A percentile compares a stretch with the other conserved stretches of the same genome.
phyloP scores from a whole-genome alignment of 1,284 basidiomycete species.

The Tilletia indica region DNA sequence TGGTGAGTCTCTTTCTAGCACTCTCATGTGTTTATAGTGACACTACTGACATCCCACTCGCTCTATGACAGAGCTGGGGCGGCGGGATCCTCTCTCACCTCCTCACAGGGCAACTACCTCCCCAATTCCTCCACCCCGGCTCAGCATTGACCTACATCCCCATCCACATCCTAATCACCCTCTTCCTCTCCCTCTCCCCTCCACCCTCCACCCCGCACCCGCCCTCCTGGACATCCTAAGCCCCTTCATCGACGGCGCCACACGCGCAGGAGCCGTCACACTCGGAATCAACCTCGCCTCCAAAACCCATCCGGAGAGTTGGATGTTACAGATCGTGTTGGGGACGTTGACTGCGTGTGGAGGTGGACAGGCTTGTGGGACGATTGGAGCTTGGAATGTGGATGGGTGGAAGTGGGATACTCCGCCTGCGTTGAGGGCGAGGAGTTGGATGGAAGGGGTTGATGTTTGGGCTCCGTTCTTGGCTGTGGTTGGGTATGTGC shows the following conservation, averaged over 20 bases:
- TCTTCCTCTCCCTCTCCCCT: conserved; percentile 19
- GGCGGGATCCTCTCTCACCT: conserved; percentile 41
- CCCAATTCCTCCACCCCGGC: conserved; percentile 34
- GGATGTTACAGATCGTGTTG: conserved; percentile 36
- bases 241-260: conserved; percentile 41
- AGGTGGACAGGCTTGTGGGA: conserved; percentile 42
- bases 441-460: conserved; percentile 31
- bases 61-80: conserved; percentile 34
- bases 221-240: conserved; percentile 34
- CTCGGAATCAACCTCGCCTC: conserved; percentile 34
- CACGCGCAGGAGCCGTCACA: conserved; percentile 36
- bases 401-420: conserved; percentile 39
- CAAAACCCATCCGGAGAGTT: conserved; percentile 25
- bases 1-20: conserved; percentile 25
- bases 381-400: conserved; percentile 41
- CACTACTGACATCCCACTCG: not conserved
- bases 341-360: conserved; percentile 43
- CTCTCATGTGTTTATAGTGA: not conserved
- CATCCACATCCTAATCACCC: conserved; percentile 31
- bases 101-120: conserved; percentile 36
- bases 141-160: conserved; percentile 43
- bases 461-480: conserved; percentile 39
- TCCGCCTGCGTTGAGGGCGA: conserved; percentile 36
- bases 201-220: conserved; percentile 22
- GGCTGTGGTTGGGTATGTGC: conserved; percentile 31